Percentiles rank a stretch among this genome's conserved stretches.
Conservation (phyloP, 129 eudicot genomes). For the Sambucus nigra region DNA sequence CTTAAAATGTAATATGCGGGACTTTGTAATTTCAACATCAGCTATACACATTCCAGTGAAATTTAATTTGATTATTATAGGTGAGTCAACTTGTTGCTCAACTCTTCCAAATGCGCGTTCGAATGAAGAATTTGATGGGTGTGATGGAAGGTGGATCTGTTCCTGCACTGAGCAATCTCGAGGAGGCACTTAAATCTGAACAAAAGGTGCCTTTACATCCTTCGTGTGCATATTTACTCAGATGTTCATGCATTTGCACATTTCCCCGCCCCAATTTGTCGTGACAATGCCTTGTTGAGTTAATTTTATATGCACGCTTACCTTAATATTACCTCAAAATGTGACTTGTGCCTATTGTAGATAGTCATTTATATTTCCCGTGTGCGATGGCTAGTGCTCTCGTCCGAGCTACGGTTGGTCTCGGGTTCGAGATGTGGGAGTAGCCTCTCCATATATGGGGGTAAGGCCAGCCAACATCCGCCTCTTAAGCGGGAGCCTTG, state of each 20-base stretch:
- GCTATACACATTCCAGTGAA: not conserved
- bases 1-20: no score
- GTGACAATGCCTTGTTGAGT: not conserved
- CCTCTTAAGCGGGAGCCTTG: no score
- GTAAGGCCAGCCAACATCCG: no score
- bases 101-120: constrained; percentile 88
- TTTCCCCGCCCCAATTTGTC: no score
- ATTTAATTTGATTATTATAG: constrained; percentile 21
- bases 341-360: no score
- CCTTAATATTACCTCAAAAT: not conserved
- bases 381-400: no score
- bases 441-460: no score
- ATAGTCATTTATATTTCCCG: no score
- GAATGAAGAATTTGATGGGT: constrained; percentile 89
- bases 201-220: constrained; percentile 42
- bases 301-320: not conserved
- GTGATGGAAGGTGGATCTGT: constrained; percentile 93
- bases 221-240: not conserved
- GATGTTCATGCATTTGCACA: not conserved
- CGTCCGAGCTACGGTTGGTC: no score
- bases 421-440: no score
- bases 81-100: constrained; percentile 95
- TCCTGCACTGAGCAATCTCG: constrained; percentile 72
- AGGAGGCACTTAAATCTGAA: constrained; percentile 80
- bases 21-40: not conserved